These are phyloP conservation scores for Trametes punicea DNA, from an alignment of 768 basidiomycete genomes.

Conservation along the genomic window DNA sequence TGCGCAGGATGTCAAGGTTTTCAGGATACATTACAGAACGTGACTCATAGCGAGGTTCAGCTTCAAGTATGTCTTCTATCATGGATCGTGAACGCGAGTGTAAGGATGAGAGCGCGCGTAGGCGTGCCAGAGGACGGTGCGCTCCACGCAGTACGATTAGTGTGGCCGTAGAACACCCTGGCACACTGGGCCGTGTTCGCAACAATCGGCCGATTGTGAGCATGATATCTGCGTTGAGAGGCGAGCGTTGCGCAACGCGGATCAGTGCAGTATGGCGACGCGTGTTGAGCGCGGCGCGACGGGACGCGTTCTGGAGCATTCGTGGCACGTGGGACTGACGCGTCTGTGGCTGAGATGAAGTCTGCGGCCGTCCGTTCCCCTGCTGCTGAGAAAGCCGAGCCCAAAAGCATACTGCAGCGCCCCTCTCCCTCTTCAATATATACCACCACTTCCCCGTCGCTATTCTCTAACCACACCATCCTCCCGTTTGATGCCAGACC, in stretches of 20 bases:
- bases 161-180: background rate
- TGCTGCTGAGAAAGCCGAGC: background rate
- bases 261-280: background rate
- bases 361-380: background rate
- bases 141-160: no score
- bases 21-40: background rate
- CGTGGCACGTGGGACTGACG: slow-evolving; percentile 6
- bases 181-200: no score
- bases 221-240: no score
- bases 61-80: no score
- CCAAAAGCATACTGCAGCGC: background rate
- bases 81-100: no score
- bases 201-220: no score
- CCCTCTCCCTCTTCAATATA: background rate
- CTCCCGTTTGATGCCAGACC: slow-evolving; percentile 44
- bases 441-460: background rate
- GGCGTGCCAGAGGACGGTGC: no score
- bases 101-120: no score
- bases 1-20: background rate
- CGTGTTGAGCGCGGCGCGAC: slow-evolving; percentile 10
- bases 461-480: background rate
- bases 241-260: no score
- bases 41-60: no score
- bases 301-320: slow-evolving; percentile 9
- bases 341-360: slow-evolving; percentile 11